phyloP scores from a whole-genome alignment of 2,329 filamentous ascomycete species.

The Colletotrichum karsti region DNA sequence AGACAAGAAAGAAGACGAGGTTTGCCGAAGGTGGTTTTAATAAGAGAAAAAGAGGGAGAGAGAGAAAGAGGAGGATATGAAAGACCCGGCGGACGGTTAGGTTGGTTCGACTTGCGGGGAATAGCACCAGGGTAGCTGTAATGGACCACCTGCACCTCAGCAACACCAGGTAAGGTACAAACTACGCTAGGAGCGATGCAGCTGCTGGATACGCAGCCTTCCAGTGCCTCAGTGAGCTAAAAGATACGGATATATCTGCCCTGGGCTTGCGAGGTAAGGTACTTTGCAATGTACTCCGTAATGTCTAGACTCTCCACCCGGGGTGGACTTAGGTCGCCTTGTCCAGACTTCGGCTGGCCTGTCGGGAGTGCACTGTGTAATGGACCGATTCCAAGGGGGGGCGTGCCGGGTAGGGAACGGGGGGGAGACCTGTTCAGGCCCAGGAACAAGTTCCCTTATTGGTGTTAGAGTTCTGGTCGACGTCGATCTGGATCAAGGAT shows the following conservation, averaged over 20 bases:
- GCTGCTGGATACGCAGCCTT: background rate
- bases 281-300: background rate
- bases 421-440: background rate
- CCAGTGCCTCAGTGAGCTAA: too few relatives aligned
- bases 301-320: constrained; percentile 4
- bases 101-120: constrained; percentile 16
- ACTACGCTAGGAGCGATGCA: background rate
- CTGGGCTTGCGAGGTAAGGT: background rate
- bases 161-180: background rate
- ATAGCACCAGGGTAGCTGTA: background rate
- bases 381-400: background rate
- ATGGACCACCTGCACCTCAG: background rate
- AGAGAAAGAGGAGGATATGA: too few relatives aligned
- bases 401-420: background rate
- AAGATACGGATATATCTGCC: too few relatives aligned
- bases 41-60: too few relatives aligned
- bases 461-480: constrained; percentile 30
- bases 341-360: background rate
- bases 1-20: constrained; percentile 1
- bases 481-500: constrained; percentile 28
- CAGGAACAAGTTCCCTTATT: constrained; percentile 26
- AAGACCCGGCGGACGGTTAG: background rate
- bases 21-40: constrained; percentile 3
- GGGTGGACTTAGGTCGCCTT: constrained; percentile 1
- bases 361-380: background rate